Evolutionary conservation across 2,329 filamentous ascomycete genomes (phyloP).

Genomic region (Pseudogymnoascus sp.): DNA sequence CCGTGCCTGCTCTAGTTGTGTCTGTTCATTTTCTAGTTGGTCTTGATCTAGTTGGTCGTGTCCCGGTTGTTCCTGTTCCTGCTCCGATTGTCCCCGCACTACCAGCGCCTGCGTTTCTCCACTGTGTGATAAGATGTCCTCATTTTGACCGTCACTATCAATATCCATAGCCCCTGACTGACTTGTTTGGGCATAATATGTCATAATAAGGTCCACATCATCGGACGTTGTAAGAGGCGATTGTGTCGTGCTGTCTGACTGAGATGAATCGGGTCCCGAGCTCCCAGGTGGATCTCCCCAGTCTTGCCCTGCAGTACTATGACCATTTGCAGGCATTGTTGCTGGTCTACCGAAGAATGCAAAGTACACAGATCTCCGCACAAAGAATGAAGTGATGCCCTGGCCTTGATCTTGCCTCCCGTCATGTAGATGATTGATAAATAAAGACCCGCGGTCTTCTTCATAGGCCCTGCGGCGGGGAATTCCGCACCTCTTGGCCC

Average conservation of each 20-base stretch:
- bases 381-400: too few relatives aligned
- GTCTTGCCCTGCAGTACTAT: neutral
- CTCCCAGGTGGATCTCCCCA: neutral
- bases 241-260: neutral
- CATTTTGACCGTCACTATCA: neutral
- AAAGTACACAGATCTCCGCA: slow-evolving; percentile 19
- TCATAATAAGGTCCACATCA: neutral
- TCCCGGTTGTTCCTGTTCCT: neutral
- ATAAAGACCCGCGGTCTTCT: too few relatives aligned
- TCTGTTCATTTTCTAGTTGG: too few relatives aligned
- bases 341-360: slow-evolving; percentile 22
- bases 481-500: too few relatives aligned
- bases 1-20: neutral
- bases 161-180: neutral
- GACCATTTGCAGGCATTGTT: neutral
- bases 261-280: neutral
- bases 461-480: too few relatives aligned
- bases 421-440: too few relatives aligned
- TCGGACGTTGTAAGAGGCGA: neutral
- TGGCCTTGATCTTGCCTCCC: too few relatives aligned
- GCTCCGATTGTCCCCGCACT: neutral
- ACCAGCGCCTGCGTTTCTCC: neutral
- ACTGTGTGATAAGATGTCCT: neutral
- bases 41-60: too few relatives aligned
- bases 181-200: neutral